A percentile compares a stretch with the other conserved stretches of the same genome.
Evolutionary conservation across 331 rosid genomes (phyloP).

Genomic region (Cucumis variabilis): DNA sequence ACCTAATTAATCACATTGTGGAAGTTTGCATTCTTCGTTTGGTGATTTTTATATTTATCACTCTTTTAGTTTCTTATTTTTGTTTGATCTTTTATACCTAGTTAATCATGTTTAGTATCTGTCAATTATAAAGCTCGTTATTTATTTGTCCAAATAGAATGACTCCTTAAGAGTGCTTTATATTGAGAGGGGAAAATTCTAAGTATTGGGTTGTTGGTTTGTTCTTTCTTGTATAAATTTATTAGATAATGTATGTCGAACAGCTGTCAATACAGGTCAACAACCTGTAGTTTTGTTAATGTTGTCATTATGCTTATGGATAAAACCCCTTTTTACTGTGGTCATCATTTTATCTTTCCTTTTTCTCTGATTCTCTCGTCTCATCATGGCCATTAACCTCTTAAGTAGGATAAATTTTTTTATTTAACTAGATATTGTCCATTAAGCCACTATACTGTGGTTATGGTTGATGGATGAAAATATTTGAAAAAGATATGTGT

Average conservation of each 20-base stretch:
- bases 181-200: conserved; percentile 17
- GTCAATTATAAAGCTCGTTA: conserved; percentile 30
- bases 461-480: neutral
- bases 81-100: too few relatives aligned
- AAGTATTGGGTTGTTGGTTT: conserved; percentile 21
- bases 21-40: too few relatives aligned
- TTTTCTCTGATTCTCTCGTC: neutral
- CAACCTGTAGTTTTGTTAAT: conserved; percentile 29
- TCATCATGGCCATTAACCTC: neutral
- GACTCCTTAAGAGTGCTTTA: conserved; percentile 24
- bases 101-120: conserved; percentile 52
- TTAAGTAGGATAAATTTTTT: neutral
- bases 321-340: conserved; percentile 21
- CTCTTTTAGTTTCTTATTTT: too few relatives aligned
- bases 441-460: neutral
- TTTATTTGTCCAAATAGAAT: conserved; percentile 30
- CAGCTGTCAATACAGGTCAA: conserved; percentile 16
- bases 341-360: neutral
- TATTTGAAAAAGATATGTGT: neutral
- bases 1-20: too few relatives aligned
- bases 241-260: conserved; percentile 12
- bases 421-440: neutral
- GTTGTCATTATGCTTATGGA: conserved; percentile 17
- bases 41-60: too few relatives aligned
- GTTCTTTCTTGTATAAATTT: conserved; percentile 27